Evolutionary conservation across 257 asterid species (phyloP), one percentile per base, ranked within the genome.

Genomic region (Solanum paucissectum): DNA sequence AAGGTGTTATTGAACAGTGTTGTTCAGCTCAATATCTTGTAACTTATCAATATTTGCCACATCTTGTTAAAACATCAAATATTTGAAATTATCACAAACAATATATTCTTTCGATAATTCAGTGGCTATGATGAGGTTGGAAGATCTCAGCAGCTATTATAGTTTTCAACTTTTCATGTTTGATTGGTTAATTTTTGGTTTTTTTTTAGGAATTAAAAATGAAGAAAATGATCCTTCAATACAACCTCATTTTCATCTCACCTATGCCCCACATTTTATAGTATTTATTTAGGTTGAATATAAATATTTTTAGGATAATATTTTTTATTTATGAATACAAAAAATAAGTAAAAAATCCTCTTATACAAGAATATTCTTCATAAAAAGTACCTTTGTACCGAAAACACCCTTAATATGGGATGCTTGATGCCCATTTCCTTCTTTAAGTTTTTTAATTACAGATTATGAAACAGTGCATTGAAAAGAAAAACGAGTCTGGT

Each of bases 211-310:
- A 52, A 52, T 16, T 16, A 52, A 52, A 18, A 16, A 18, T 16
- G 62, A 52, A 52, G 62, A 52, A 52, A 52, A 6, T 52, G 1
- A 52, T 14, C 60, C 7, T 49, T 14, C 0, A 49, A 49, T 0
- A 0, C 8, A 14, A 29, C 60, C 21, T 14, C 60, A 14, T 14
- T 55, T 0, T 16, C 7, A 46, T 0, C 58, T 5, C 0, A 46
- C 0, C 58, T 46, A 7, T 46, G 13, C 58, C 58, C 20, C 58
- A 46, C 20, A 13, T 0, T 46, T 46, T 46, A 46, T 46, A 13
- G 0, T 46, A 46, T 46, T 46, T 46, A 46, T 46, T 13, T 0
- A 46, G 20, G 55, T 46, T 46, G 4, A 46, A 46, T 0, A 13
- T 46, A 46, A 46, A 13, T 44, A 5, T 0, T 46, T 46, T 0